Evolutionary conservation across 805 yeast genomes (phyloP), one percentile per base, ranked within the genome.

Genomic region (Wickerhamomyces queroliae): DNA sequence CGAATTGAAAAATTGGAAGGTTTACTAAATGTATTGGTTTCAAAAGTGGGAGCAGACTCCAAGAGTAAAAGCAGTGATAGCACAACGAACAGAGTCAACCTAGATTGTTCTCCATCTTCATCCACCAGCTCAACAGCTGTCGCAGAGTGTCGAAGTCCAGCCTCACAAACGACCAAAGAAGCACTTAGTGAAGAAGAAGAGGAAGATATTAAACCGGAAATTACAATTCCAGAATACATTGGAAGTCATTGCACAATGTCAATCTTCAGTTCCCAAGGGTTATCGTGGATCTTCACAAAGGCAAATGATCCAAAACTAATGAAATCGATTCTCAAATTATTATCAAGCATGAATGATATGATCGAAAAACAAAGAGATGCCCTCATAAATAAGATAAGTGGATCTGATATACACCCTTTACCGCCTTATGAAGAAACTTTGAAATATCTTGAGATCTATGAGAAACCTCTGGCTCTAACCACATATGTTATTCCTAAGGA

Each of bases 181-280:
- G n/a, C n/a, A n/a, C n/a, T n/a, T n/a, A n/a, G n/a, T n/a, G n/a
- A n/a, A n/a, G n/a, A n/a, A n/a, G n/a, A n/a, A n/a, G n/a, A n/a
- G n/a, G 21, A 28, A 8, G 31, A 16, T 16, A 7, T 13, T 9
- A 17, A 5, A 6, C 18, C 31, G 7, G 19, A 13, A 30, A 22
- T 11, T 10, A 4, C 33, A 8, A 18, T n/a, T 18, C 15, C 22
- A 12, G 33, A 30, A 18, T 30, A 30, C 19, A 19, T 30, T 12
- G 33, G 33, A 12, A n/a, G 15, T 5, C 33, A 30, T 7, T 30
- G 33, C 15, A 30, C 33, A 4, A 30, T 66, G 36, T 60, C 69
- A 5, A 40, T 68, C 15, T 63, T 67, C 36, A 61, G 70, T 7
- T 38, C 48, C 3, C 33, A 42, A 20, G 74, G 74, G 12, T 26